Percentiles rank a stretch among this genome's conserved stretches.
Evolutionary conservation across 192 early-diverging fungal species (phyloP).

Genomic region (Coemansia reversa): DNA sequence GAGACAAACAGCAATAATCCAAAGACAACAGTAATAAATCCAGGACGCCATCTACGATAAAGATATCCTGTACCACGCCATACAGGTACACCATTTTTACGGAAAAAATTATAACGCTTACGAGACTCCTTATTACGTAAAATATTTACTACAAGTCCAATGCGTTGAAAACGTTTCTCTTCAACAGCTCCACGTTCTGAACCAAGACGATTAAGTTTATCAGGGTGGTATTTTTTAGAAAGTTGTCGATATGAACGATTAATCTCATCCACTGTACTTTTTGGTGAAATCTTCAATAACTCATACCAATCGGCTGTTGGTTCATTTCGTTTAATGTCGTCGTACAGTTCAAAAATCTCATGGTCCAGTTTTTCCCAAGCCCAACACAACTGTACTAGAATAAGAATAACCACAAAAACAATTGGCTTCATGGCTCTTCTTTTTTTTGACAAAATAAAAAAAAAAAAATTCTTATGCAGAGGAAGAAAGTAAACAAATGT

Average conservation of each 20-base stretch:
- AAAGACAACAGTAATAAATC: constrained; percentile 59
- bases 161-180: constrained; percentile 62
- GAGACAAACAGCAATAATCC: constrained; percentile 58
- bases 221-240: constrained; percentile 69
- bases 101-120: constrained; percentile 77
- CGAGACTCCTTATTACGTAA: constrained; percentile 62
- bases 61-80: constrained; percentile 78
- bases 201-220: constrained; percentile 61
- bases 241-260: constrained; percentile 67
- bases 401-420: constrained; percentile 8
- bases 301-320: constrained; percentile 64
- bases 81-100: constrained; percentile 75
- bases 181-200: constrained; percentile 31
- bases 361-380: constrained; percentile 65
- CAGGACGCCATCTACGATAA: constrained; percentile 72
- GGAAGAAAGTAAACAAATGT: background rate
- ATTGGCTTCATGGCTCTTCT: constrained; percentile 12
- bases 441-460: background rate
- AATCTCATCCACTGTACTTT: constrained; percentile 59
- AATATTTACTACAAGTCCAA: constrained; percentile 65
- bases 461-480: background rate
- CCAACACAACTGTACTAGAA: constrained; percentile 4
- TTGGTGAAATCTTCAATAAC: constrained; percentile 58
- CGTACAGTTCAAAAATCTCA: constrained; percentile 82
- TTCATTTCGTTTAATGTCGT: constrained; percentile 66